Evolutionary conservation across 805 yeast genomes (phyloP).

Genomic region (Saccharomyces eubayanus): DNA sequence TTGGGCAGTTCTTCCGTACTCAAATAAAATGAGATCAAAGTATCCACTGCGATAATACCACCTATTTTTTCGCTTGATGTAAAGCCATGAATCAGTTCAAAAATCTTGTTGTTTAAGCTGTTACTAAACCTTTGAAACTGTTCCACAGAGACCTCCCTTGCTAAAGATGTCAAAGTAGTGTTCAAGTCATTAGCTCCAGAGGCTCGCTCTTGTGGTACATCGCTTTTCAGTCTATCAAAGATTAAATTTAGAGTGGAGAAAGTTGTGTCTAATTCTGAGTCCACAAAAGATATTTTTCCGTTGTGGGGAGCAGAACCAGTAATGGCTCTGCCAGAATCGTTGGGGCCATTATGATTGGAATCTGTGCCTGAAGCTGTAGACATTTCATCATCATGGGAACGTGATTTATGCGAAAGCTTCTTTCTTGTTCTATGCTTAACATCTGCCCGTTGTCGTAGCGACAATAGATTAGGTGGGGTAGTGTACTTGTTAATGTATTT

Average conservation of each 20-base stretch:
- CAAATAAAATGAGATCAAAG: constrained; percentile 75
- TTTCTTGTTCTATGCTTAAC: constrained; percentile 16
- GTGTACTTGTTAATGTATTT: background rate
- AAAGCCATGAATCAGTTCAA: constrained; percentile 71
- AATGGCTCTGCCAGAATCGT: constrained; percentile 12
- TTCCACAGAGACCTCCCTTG: constrained; percentile 76
- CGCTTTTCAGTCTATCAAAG: constrained; percentile 33
- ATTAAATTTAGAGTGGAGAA: constrained; percentile 31
- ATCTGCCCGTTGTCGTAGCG: constrained; percentile 24
- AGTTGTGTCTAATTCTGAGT: constrained; percentile 20
- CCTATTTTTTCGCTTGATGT: constrained; percentile 72
- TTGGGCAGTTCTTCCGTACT: constrained; percentile 79
- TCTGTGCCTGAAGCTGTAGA: constrained; percentile 17
- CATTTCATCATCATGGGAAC: constrained; percentile 16
- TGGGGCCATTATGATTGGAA: constrained; percentile 6
- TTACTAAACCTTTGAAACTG: constrained; percentile 74
- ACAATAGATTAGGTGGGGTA: constrained; percentile 3
- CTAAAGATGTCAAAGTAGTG: constrained; percentile 58
- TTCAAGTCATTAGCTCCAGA: constrained; percentile 64
- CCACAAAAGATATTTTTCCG: background rate
- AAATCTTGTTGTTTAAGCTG: constrained; percentile 78
- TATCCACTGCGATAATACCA: constrained; percentile 84
- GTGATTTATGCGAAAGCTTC: constrained; percentile 17
- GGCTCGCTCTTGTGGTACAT: constrained; percentile 29
- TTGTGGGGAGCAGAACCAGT: constrained; percentile 10